Conservation (phyloP, 225 moss, liverwort and hornwort genomes). For the Rhytidiadelphus loreus region DNA sequence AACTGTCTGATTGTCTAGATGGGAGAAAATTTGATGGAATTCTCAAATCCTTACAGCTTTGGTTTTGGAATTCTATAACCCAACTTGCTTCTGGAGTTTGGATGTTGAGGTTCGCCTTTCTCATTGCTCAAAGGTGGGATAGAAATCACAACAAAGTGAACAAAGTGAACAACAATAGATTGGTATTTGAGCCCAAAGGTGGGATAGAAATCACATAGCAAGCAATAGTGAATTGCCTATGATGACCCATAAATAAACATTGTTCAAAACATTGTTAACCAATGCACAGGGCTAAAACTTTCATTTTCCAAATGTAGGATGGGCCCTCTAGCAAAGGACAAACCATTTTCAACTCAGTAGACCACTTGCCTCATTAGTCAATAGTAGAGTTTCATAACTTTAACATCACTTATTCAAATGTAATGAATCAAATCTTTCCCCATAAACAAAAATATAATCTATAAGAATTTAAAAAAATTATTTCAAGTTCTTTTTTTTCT, state of each 20-base stretch:
- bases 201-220: background rate
- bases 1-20: background rate
- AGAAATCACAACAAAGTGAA: too few relatives aligned
- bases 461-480: background rate
- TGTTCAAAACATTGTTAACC: too few relatives aligned
- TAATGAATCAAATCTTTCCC: background rate
- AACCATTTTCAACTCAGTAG: background rate
- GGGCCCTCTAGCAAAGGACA: background rate
- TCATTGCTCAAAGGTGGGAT: too few relatives aligned
- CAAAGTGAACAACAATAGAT: too few relatives aligned
- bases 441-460: background rate
- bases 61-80: too few relatives aligned
- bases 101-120: too few relatives aligned
- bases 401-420: background rate
- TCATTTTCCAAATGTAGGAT: background rate
- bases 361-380: background rate
- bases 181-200: background rate
- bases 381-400: background rate
- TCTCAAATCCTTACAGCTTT: background rate
- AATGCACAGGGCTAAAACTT: fast-evolving
- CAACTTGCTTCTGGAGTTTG: background rate
- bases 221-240: background rate
- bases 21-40: background rate
- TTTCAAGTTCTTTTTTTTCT: too few relatives aligned
- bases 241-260: background rate